Conservation (phyloP, 78 protist genomes). For the Dictyostelium firmibasis region DNA sequence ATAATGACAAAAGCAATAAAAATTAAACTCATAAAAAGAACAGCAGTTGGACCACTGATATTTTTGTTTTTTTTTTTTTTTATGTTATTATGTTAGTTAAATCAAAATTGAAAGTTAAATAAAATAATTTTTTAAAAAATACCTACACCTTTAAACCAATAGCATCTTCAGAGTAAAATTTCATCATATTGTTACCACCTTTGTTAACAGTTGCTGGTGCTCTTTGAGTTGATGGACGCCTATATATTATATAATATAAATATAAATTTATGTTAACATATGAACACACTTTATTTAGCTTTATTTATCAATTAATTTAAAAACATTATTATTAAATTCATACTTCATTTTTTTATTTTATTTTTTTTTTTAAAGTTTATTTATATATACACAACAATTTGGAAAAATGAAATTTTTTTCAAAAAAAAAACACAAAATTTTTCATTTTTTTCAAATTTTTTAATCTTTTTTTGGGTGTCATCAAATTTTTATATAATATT, state of each 20-base stretch:
- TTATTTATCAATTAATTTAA: too few species aligned
- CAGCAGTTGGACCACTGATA: slow-evolving; percentile 73
- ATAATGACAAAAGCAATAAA: slow-evolving; percentile 66
- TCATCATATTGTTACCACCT: slow-evolving; percentile 24
- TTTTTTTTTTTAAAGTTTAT: neutral
- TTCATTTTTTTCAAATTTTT: neutral
- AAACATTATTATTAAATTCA: too few species aligned
- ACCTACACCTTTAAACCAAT: slow-evolving; percentile 71
- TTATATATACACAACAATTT: neutral
- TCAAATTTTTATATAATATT: neutral
- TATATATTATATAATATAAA: too few species aligned
- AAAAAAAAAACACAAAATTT: neutral
- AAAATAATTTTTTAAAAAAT: too few species aligned
- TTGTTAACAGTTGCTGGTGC: slow-evolving; percentile 70
- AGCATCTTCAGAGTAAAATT: slow-evolving; percentile 46
- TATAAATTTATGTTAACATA: too few species aligned
- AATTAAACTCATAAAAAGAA: slow-evolving; percentile 31
- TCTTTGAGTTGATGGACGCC: slow-evolving; percentile 34
- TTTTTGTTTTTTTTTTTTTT: neutral
- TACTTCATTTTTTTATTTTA: neutral
- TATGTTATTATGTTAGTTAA: neutral
- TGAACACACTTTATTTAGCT: too few species aligned
- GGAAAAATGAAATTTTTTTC: neutral
- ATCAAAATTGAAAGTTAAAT: too few species aligned
- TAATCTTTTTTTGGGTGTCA: neutral